Base-by-base conservation (phyloP, 345 rosid genomes). In the Ailanthus altissimus region DNA sequence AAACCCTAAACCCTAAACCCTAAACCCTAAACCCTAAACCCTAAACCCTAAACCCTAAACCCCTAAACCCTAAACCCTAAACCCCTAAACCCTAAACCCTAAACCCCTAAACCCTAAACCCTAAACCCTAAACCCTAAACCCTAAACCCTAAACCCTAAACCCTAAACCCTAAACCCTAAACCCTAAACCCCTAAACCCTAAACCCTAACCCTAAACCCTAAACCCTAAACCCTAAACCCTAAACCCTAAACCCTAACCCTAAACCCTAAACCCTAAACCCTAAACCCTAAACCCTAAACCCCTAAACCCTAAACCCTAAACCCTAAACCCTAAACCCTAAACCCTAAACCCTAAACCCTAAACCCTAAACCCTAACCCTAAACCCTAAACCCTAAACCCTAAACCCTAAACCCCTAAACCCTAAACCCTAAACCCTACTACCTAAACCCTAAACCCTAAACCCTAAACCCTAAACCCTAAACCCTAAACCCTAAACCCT, bases 91-190 rank as follows among this genome's bases (percentile, higher is more conserved):
- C 79, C 64, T 32, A 67, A 75, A 67, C 75, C 72, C 74, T 32
- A 68, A 79, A 74, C 75, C 79, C 79, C 75, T 61, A 74, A 79
- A 74, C 78, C 78, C 82, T 69, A 74, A 78, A 73, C 73, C 82
- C 78, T 50, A 74, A 74, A 64, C 78, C 82, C 75, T 36, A 69
- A 69, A 67, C 81, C 75, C 78, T 45, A 68, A 80, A 68, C 75
- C 82, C 78, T 59, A 60, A 79, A 74, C 75, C 79, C 75, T 46
- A 57, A 79, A 74, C 75, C 82, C 76, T 59, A 63, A 70, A 68
- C 79, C 79, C 70, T 49, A 75, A 70, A 68, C 82, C 81, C 74
- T 47, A 62, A 78, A 63, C 72, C 81, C 73, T 54, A 72, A 79
- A 73, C 74, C 82, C 82, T 67, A 66, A 79, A 79, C 74, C 82